Conservation (phyloP, 768 basidiomycete species). For the Suillus ampliporus region DNA sequence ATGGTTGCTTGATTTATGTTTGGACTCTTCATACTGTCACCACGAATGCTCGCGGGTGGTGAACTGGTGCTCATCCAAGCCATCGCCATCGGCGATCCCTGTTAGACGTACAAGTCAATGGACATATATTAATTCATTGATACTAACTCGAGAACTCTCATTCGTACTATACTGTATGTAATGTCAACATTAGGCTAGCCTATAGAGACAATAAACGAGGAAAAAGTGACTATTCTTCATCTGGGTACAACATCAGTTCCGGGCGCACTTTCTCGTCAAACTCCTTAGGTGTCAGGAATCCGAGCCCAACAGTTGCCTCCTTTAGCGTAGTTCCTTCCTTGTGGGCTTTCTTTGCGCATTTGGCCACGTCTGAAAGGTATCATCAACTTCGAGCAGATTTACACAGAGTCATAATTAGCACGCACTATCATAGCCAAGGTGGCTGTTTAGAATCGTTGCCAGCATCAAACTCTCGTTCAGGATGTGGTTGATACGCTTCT, state of each 20-base stretch:
- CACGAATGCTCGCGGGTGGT: too few species aligned
- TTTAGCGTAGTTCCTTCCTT: conserved; percentile 96
- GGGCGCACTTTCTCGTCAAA: conserved; percentile 95
- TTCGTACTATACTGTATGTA: too few species aligned
- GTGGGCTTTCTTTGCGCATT: conserved; percentile 99
- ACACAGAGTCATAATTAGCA: conserved; percentile 19
- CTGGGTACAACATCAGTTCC: conserved; percentile 87
- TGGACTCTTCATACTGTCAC: too few species aligned
- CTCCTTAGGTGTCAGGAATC: conserved; percentile 86
- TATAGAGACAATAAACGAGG: too few species aligned
- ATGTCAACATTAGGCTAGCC: too few species aligned
- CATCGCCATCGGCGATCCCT: too few species aligned
- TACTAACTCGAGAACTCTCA: too few species aligned
- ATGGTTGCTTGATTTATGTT: too few species aligned
- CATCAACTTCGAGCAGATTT: conserved; percentile 2
- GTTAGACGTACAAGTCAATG: too few species aligned
- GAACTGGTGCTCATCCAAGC: too few species aligned
- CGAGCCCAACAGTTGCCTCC: conserved; percentile 89
- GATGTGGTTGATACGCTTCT: conserved; percentile 86
- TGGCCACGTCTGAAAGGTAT: conserved; percentile 81
- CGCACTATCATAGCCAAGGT: conserved; percentile 97
- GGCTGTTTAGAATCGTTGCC: conserved; percentile 95
- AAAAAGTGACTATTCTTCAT: conserved; percentile 47
- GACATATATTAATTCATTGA: too few species aligned
- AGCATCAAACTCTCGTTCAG: conserved; percentile 97